Base-by-base conservation (phyloP, 345 rosid genomes). In the Nephelium lappaceum region DNA sequence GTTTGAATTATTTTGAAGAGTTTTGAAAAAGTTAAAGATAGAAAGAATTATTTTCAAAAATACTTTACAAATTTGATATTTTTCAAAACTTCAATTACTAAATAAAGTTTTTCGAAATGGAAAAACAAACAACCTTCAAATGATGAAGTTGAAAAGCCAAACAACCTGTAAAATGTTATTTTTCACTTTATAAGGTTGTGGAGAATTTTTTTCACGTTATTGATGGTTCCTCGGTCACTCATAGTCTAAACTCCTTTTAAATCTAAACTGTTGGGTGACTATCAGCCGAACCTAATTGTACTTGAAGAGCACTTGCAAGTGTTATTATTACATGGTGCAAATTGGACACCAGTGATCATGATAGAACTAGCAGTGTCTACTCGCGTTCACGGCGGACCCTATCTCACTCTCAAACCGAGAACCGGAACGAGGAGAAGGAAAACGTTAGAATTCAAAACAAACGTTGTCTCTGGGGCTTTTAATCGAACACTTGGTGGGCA, bases 401-500 rank as follows among this genome's bases (percentile, higher is more conserved):
- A 38, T 82, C 73, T 58, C 15, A 25, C 67, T 9, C 66, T 38
- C 45, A 41, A 71, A 10, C 68, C 9, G 57, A 61, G 57, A 47
- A 79, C 11, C 27, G 80, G 65, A 74, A 49, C 60, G 9, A 66
- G 31, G 23, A 78, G 12, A 74, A 9, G 76, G 3, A 71, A 55
- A 55, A 24, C 83, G 9, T 2, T 42, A 60, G 49, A 55, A 58
- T 21, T 24, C 15, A 64, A 27, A 18, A 2, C 14, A 57, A 49
- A 19, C 77, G 10, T 21, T 18, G 45, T 83, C 55, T 39, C 0
- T 69, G 85, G 61, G 87, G 66, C 91, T 78, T 89, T 90, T 84
- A 61, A 70, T 86, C 91, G 82, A 90, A 87, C 90, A 74, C 75
- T 36, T 80, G 73, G 84, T 66, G 85, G 57, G 83, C 87, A 83